Conservation (phyloP, 495 filamentous ascomycete genomes). For the Aspergillus taichungensis region DNA sequence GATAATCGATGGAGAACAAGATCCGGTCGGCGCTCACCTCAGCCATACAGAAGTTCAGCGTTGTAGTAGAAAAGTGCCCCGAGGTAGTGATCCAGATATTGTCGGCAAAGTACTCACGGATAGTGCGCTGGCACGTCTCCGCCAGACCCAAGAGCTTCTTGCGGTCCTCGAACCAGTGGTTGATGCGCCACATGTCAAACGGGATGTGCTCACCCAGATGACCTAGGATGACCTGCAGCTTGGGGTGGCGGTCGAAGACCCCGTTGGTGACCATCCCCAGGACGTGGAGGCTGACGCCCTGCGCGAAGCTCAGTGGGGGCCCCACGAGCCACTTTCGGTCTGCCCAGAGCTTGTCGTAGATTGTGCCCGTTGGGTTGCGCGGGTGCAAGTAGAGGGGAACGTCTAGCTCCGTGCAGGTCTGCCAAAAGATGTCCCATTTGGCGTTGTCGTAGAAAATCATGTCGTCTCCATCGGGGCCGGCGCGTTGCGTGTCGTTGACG, state of each 20-base stretch:
- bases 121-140: conserved; percentile 42
- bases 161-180: conserved; percentile 48
- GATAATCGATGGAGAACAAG: conserved; percentile 44
- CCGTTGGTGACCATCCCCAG: conserved; percentile 47
- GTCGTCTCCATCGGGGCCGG: conserved; percentile 40
- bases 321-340: conserved; percentile 42
- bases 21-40: conserved; percentile 37
- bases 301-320: conserved; percentile 38
- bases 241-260: conserved; percentile 41
- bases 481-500: conserved; percentile 48
- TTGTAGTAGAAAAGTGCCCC: conserved; percentile 50
- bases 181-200: conserved; percentile 53
- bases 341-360: conserved; percentile 42
- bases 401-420: conserved; percentile 44
- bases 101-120: conserved; percentile 48
- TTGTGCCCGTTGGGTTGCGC: conserved; percentile 36
- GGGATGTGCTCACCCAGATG: conserved; percentile 60
- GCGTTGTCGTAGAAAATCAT: conserved; percentile 52
- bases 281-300: conserved; percentile 40
- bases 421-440: conserved; percentile 51
- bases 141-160: conserved; percentile 34
- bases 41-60: conserved; percentile 40
- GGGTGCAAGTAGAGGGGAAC: conserved; percentile 60
- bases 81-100: conserved; percentile 61
- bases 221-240: conserved; percentile 54